Percentiles rank a stretch among this genome's conserved stretches.
Conservation (phyloP, 305 asterid species). For the Euphrasia arctica region DNA sequence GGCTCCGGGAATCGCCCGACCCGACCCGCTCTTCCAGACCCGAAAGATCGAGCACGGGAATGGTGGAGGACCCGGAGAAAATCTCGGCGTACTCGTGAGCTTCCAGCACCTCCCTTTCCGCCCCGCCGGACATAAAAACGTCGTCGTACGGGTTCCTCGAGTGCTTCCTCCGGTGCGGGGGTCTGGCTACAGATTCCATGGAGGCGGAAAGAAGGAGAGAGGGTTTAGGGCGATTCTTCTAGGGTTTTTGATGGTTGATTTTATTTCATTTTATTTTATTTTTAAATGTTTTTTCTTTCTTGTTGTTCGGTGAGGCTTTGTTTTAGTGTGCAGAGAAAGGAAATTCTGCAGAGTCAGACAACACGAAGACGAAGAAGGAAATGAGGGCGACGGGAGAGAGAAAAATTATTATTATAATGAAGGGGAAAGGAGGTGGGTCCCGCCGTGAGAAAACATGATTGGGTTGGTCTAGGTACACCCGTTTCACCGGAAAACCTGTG, state of each 20-base stretch:
- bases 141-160: conserved; percentile 64
- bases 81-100: conserved; percentile 70
- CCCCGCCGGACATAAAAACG: conserved; percentile 36
- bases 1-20: conserved; percentile 32
- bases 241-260: not conserved
- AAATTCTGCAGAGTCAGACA: conserved; percentile 38
- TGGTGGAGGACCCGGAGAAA: conserved; percentile 59
- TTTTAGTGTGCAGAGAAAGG: conserved; percentile 30
- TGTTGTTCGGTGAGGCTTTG: conserved; percentile 26
- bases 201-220: conserved; percentile 12
- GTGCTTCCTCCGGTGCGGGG: conserved; percentile 58
- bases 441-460: not conserved
- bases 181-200: conserved; percentile 69
- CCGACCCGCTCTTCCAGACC: conserved; percentile 38
- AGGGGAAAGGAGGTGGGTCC: conserved; percentile 9
- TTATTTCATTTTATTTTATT: not conserved
- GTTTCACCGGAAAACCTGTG: not conserved
- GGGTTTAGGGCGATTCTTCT: conserved; percentile 17
- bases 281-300: not conserved
- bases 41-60: conserved; percentile 82
- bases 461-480: not conserved
- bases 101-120: conserved; percentile 26
- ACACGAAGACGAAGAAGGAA: conserved; percentile 19
- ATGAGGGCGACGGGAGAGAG: conserved; percentile 25
- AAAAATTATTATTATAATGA: conserved; percentile 16